Base-by-base conservation (phyloP, 306 rosid genomes). In the Senna siamea region DNA sequence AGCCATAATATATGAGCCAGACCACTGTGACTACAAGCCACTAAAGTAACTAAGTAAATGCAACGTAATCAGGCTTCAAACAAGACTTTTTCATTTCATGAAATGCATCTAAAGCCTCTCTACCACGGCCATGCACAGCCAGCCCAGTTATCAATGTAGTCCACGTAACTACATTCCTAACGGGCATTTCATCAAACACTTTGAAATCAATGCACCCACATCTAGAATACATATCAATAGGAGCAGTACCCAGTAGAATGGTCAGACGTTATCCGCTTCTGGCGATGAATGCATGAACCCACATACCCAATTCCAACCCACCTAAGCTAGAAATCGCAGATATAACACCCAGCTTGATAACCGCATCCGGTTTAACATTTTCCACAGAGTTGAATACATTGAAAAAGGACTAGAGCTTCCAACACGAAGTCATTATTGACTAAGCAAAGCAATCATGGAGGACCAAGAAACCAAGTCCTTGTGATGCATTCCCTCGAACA, bases 11-110 rank as follows among this genome's bases (percentile, higher is more conserved):
- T n/a, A n/a, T n/a, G n/a, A 58, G 86, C 85, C 12, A 88, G 84
- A 56, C 93, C 89, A 5, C 83, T 77, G 32, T 88, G 93, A 40
- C 90, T 86, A 73, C 93, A 88, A 35, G 90, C 93, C 73, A 86
- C 87, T 80, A 88, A 88, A 5, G 76, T 59, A 43, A 81, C 84
- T n/a, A n/a, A 2, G 77, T 75, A 41, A 86, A 78, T 0, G 83
- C 76, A 11, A 54, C 10, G n/a, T n/a, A n/a, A n/a, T n/a, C n/a
- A n/a, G n/a, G n/a, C n/a, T n/a, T n/a, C n/a, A n/a, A n/a, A n/a
- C 88, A 83, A 54, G 77, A 78, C 32, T 50, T 82, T 71, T 30
- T 72, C 90, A 88, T 81, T 15, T 57, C 73, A 78, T 66, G 14
- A 52, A 88, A 88, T 5, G 72, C 79, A 3, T 66, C 71, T 51